phyloP scores from a whole-genome alignment of 2,329 filamentous ascomycete genomes.

The Didymella keratinophila region DNA sequence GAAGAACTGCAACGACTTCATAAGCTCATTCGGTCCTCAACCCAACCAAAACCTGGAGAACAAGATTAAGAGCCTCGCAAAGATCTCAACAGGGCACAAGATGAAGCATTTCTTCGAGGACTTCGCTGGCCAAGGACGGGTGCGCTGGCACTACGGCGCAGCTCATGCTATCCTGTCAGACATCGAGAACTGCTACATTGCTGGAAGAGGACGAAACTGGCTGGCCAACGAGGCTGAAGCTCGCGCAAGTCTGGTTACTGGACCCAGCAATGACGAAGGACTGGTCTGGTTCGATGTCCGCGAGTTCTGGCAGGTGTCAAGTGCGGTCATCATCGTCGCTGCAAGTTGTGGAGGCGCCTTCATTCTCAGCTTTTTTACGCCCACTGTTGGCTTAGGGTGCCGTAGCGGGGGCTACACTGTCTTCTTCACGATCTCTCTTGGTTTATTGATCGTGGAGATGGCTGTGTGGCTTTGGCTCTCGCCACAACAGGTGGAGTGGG shows the following conservation, averaged over 20 bases:
- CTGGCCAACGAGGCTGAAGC: slow-evolving; percentile 46
- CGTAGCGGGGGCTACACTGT: slow-evolving; percentile 55
- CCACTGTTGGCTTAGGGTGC: slow-evolving; percentile 56
- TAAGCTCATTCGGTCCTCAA: slow-evolving; percentile 37
- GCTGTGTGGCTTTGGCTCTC: slow-evolving; percentile 45
- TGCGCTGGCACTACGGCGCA: slow-evolving; percentile 53
- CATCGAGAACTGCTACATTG: slow-evolving; percentile 53
- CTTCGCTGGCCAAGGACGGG: slow-evolving; percentile 49
- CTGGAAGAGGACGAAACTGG: slow-evolving; percentile 51
- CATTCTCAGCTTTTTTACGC: slow-evolving; percentile 55
- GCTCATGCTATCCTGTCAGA: slow-evolving; percentile 55
- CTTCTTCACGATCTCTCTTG: slow-evolving; percentile 46
- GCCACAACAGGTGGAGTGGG: slow-evolving; percentile 27
- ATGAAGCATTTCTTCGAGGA: slow-evolving; percentile 50
- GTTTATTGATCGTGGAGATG: slow-evolving; percentile 51
- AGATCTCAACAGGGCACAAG: slow-evolving; percentile 21
- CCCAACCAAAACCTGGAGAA: slow-evolving; percentile 19
- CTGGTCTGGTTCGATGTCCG: slow-evolving; percentile 54
- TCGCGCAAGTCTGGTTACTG: slow-evolving; percentile 48
- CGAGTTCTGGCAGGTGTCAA: slow-evolving; percentile 55
- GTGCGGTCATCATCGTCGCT: slow-evolving; percentile 48
- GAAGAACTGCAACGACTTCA: slow-evolving; percentile 36
- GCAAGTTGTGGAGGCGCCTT: slow-evolving; percentile 52
- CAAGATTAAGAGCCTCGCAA: slow-evolving; percentile 24
- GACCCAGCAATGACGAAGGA: slow-evolving; percentile 44